A percentile compares a stretch with the other conserved stretches of the same genome.
Evolutionary conservation across 2,329 filamentous ascomycete species (phyloP).

Genomic region (Zymoseptoria tritici): DNA sequence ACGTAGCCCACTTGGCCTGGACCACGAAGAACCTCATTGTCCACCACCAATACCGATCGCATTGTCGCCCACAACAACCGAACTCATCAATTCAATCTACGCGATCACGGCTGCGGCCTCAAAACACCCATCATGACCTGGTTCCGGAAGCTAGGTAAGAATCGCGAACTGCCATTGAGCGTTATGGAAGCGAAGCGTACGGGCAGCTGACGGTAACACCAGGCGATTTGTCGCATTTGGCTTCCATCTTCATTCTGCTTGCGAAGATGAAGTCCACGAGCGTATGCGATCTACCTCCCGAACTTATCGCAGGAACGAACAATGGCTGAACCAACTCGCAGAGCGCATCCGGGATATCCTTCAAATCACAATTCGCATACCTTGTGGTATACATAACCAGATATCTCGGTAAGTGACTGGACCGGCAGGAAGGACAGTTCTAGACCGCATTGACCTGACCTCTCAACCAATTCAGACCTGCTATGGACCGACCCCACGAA

Average conservation of each 20-base stretch:
- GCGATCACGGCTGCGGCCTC: background rate
- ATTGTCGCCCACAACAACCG: background rate
- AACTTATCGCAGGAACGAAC: background rate
- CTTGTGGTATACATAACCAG: constrained; percentile 87
- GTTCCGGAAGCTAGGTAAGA: constrained; percentile 58
- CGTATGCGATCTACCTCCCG: constrained; percentile 47
- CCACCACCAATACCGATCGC: background rate
- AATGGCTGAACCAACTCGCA: constrained; percentile 33
- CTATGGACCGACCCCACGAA: constrained; percentile 65
- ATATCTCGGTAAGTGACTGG: constrained; percentile 53
- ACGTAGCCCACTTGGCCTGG: constrained; percentile 1
- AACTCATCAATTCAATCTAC: background rate
- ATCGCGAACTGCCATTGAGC: constrained; percentile 1
- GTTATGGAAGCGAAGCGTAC: constrained; percentile 3
- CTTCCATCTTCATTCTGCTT: constrained; percentile 87
- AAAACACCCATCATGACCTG: constrained; percentile 52
- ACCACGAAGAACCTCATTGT: background rate
- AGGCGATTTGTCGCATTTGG: constrained; percentile 94
- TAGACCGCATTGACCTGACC: constrained; percentile 5
- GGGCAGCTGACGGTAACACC: constrained; percentile 11
- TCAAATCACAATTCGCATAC: constrained; percentile 96
- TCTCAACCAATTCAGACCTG: constrained; percentile 52
- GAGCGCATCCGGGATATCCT: constrained; percentile 96
- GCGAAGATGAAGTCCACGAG: constrained; percentile 91
- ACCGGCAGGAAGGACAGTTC: no score